Evolutionary conservation across 495 filamentous ascomycete species (phyloP).

Genomic region (Podospora sp.): DNA sequence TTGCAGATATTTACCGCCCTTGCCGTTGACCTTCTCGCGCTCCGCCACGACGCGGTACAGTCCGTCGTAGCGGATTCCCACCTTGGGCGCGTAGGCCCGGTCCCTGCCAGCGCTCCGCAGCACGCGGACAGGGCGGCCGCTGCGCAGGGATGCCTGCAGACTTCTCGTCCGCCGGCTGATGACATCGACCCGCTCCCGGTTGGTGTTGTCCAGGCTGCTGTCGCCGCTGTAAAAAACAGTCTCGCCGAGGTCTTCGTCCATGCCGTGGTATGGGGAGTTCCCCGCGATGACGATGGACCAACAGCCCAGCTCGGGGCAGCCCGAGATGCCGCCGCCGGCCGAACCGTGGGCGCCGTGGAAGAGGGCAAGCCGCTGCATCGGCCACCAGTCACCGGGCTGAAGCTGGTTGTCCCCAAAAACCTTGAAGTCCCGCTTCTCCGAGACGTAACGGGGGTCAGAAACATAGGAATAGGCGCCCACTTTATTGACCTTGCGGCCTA

Average conservation of each 20-base stretch:
- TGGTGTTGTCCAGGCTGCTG: slow-evolving; percentile 33
- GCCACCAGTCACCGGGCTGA: slow-evolving; percentile 54
- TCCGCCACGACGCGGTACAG: slow-evolving; percentile 46
- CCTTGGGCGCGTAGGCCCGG: slow-evolving; percentile 34
- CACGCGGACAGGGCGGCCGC: slow-evolving; percentile 46
- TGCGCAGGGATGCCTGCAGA: slow-evolving; percentile 37
- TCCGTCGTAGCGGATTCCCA: slow-evolving; percentile 57
- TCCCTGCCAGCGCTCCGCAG: slow-evolving; percentile 40
- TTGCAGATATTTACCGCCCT: slow-evolving; percentile 40
- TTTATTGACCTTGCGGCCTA: slow-evolving; percentile 17
- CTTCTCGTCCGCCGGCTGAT: slow-evolving; percentile 39
- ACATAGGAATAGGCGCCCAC: neutral
- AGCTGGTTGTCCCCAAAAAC: slow-evolving; percentile 52
- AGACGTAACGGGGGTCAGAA: slow-evolving; percentile 1
- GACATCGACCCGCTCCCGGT: slow-evolving; percentile 20
- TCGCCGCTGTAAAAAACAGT: slow-evolving; percentile 52
- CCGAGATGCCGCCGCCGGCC: slow-evolving; percentile 49
- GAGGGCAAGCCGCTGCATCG: slow-evolving; percentile 49
- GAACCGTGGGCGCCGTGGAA: slow-evolving; percentile 55
- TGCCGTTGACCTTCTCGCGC: slow-evolving; percentile 13
- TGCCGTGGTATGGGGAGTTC: slow-evolving; percentile 42
- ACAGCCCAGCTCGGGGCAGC: slow-evolving; percentile 39
- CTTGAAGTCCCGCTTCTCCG: slow-evolving; percentile 28
- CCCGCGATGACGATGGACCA: slow-evolving; percentile 50
- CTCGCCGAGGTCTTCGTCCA: slow-evolving; percentile 50